These are phyloP conservation scores for Hypoxylon sp. DNA, from an alignment of 2,329 filamentous ascomycete genomes.

Conservation along the genomic window DNA sequence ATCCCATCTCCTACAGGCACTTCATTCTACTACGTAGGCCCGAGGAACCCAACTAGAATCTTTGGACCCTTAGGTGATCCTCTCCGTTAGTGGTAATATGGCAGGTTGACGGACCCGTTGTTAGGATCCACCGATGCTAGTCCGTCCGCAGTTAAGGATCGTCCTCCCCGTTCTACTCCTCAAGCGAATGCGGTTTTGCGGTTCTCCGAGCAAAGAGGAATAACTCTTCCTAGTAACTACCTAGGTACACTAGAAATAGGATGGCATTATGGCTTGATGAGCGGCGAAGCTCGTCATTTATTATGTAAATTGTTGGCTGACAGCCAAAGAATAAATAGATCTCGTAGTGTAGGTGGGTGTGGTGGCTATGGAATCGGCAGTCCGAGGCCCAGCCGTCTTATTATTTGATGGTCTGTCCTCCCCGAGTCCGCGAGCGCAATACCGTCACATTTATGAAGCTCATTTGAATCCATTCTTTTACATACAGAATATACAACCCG, in stretches of 20 bases:
- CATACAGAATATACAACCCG: conserved; percentile 4
- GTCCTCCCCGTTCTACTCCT: conserved; percentile 21
- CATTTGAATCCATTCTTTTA: conserved; percentile 15
- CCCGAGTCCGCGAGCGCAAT: conserved; percentile 22
- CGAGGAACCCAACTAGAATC: conserved; percentile 14
- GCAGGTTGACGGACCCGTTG: conserved; percentile 19
- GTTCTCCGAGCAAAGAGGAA: conserved; percentile 19
- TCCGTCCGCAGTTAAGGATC: conserved; percentile 16
- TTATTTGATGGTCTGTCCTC: conserved; percentile 33
- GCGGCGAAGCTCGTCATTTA: conserved; percentile 32
- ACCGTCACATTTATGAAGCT: conserved; percentile 4
- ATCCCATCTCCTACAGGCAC: conserved; percentile 19
- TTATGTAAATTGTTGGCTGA: conserved; percentile 26
- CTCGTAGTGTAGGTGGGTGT: conserved; percentile 3
- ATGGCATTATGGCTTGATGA: conserved; percentile 33
- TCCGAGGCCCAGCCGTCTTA: conserved; percentile 29
- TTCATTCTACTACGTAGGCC: too few species aligned
- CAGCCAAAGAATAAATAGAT: conserved; percentile 29
- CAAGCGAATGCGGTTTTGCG: conserved; percentile 6
- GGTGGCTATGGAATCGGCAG: conserved; percentile 35
- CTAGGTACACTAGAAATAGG: conserved; percentile 19
- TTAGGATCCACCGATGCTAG: conserved; percentile 28
- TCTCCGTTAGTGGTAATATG: conserved; percentile 25
- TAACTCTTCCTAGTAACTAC: conserved; percentile 6
- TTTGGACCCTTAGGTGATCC: conserved; percentile 34